These are phyloP conservation scores for Bertia moriformis DNA, from an alignment of 2,329 filamentous ascomycete genomes.

Conservation along the genomic window DNA sequence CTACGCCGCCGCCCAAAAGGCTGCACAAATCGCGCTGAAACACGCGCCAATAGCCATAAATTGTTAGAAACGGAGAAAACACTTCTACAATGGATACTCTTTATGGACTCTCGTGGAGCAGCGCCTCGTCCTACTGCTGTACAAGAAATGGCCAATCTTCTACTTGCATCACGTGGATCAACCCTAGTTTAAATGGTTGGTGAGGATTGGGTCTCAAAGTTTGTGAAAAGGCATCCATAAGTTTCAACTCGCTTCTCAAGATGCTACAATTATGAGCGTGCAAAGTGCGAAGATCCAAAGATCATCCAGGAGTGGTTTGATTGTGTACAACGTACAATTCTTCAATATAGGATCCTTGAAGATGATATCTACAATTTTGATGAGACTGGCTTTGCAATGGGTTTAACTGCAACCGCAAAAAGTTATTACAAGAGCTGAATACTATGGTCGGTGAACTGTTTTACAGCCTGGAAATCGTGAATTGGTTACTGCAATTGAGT, in stretches of 20 bases:
- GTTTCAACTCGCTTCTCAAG: background rate
- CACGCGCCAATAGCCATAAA: constrained; percentile 3
- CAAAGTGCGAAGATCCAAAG: constrained; percentile 2
- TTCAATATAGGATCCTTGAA: constrained; percentile 2
- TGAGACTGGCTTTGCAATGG: constrained; percentile 9
- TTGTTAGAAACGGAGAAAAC: constrained; percentile 1
- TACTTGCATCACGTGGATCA: background rate
- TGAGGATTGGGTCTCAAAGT: background rate
- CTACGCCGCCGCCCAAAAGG: constrained; percentile 2
- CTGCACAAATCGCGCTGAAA: background rate
- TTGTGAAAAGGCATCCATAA: constrained; percentile 1
- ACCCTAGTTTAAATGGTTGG: background rate
- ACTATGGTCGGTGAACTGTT: constrained; percentile 3
- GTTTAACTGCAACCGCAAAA: constrained; percentile 6
- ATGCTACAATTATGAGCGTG: constrained; percentile 2
- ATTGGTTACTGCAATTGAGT: constrained; percentile 11
- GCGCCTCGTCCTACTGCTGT: background rate
- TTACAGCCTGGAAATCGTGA: constrained; percentile 10
- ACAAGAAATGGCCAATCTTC: background rate
- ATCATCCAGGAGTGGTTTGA: constrained; percentile 2
- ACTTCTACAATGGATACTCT: background rate
- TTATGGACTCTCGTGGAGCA: background rate
- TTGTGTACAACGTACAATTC: background rate
- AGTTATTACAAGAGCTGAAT: constrained; percentile 8
- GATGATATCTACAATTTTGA: constrained; percentile 4